These are phyloP conservation scores for Pseudogymnoascus sp. DNA, from an alignment of 2,329 filamentous ascomycete genomes.

Conservation along the genomic window DNA sequence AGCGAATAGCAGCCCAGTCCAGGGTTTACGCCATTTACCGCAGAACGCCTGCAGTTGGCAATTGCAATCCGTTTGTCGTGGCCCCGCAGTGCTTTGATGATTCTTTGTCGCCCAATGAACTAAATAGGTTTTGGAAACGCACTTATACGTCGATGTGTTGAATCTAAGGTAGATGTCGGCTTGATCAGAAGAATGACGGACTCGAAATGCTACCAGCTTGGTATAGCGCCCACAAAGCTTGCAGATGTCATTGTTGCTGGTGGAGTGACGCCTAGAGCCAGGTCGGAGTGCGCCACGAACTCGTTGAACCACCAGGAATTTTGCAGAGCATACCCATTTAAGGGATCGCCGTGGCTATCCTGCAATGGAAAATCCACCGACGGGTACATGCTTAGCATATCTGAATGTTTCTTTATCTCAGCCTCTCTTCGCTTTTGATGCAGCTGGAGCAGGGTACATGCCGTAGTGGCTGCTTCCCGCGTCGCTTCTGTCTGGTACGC, in stretches of 20 bases:
- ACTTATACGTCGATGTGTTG: constrained; percentile 19
- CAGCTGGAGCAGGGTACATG: too few species aligned
- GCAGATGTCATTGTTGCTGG: constrained; percentile 17
- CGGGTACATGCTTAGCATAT: too few species aligned
- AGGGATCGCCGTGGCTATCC: too few species aligned
- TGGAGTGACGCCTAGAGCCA: background rate
- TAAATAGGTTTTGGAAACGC: constrained; percentile 14
- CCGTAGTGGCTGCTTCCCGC: too few species aligned
- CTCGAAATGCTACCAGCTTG: constrained; percentile 17
- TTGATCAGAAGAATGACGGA: constrained; percentile 16
- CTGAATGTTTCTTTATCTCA: too few species aligned
- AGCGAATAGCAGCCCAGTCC: constrained; percentile 13
- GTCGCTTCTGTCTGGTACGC: too few species aligned
- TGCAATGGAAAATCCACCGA: too few species aligned
- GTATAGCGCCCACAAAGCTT: constrained; percentile 15
- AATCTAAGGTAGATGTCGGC: constrained; percentile 18
- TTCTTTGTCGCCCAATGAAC: constrained; percentile 14
- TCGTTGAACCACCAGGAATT: too few species aligned
- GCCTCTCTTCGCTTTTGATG: background rate
- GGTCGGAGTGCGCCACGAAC: too few species aligned
- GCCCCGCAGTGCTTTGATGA: constrained; percentile 7
- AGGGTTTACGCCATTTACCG: background rate
- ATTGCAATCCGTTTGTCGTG: background rate
- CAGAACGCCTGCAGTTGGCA: background rate
- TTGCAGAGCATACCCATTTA: too few species aligned